phyloP scores from a whole-genome alignment of 2,329 filamentous ascomycete species.

The Bimuria novae-zelandiae region DNA sequence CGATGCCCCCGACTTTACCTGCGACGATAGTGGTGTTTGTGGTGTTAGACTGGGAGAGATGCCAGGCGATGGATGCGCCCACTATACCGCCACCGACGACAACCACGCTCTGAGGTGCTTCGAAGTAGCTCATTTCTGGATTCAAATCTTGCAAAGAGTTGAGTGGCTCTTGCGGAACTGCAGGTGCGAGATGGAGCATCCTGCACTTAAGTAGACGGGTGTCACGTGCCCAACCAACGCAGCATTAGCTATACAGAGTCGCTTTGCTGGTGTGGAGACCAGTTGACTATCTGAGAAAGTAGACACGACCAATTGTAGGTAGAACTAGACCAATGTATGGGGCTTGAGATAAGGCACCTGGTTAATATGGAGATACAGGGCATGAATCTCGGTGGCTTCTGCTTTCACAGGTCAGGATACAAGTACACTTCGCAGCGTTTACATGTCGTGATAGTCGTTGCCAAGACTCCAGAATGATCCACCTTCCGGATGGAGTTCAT shows the following conservation, averaged over 20 bases:
- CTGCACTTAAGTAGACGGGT: background rate
- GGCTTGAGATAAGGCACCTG: background rate
- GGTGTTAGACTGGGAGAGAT: constrained; percentile 3
- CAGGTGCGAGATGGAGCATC: background rate
- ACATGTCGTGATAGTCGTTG: constrained; percentile 2
- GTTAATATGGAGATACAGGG: constrained; percentile 1
- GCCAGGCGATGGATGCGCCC: constrained; percentile 12
- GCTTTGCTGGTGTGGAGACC: background rate
- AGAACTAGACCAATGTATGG: background rate
- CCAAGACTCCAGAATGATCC: background rate
- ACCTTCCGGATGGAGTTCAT: constrained; percentile 5
- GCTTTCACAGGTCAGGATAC: background rate
- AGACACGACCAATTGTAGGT: background rate
- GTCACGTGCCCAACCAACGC: background rate
- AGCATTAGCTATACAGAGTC: background rate
- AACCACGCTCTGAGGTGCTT: constrained; percentile 8
- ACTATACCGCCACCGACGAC: constrained; percentile 13
- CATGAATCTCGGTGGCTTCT: background rate
- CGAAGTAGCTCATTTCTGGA: constrained; percentile 1
- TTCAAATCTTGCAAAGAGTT: background rate
- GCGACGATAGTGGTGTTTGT: constrained; percentile 11
- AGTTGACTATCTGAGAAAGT: background rate
- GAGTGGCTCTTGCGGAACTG: background rate
- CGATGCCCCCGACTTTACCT: constrained; percentile 5
- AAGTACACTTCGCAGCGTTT: background rate